Base-by-base conservation (phyloP, 164 flowering plant genomes). In the Piper betle region DNA sequence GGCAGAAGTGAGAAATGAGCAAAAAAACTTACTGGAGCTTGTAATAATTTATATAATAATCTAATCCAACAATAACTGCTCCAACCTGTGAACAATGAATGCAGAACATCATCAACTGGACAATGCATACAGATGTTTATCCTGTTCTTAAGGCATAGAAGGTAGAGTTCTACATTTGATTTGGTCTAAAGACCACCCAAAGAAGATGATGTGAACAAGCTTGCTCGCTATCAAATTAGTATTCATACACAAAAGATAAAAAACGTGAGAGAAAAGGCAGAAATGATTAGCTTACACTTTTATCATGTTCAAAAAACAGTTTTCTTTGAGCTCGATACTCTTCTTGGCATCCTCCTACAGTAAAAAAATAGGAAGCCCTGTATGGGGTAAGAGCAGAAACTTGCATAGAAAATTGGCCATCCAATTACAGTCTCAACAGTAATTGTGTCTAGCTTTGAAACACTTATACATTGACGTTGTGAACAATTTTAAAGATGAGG, bases 51-150 rank as follows among this genome's bases (percentile, higher is more conserved):
- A 93, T 81, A 66, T 78, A 67, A 53, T 68, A 85, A 72, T 93
- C 98, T 58, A 93, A 59, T 62, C 98, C 98, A 72, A 93, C 98
- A 60, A 93, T 84, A 62, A 93, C 98, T 54, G 97, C 98, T 77
- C 98, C 98, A 66, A 93, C 98, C 98, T 93, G 82, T 46, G 11
- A 62, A 52, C 56, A 25, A 25, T 1, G 33, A 7, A 55, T 55
- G 8, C 12, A 46, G 15, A 12, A 15, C 50, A 10, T 46, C 7
- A 46, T 6, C 15, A 46, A 46, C 50, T 2, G 10, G 7, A 9
- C 33, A 25, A 25, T 25, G 33, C 33, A 25, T 25, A 25, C 33
- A 25, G 33, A 25, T 25, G 33, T 25, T 25, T 25, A 25, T 25
- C 33, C 33, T 25, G 33, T 25, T 25, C 33, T 25, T 0, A 25